Conservation (phyloP, 2,329 filamentous ascomycete genomes). For the Cercospora canescens region DNA sequence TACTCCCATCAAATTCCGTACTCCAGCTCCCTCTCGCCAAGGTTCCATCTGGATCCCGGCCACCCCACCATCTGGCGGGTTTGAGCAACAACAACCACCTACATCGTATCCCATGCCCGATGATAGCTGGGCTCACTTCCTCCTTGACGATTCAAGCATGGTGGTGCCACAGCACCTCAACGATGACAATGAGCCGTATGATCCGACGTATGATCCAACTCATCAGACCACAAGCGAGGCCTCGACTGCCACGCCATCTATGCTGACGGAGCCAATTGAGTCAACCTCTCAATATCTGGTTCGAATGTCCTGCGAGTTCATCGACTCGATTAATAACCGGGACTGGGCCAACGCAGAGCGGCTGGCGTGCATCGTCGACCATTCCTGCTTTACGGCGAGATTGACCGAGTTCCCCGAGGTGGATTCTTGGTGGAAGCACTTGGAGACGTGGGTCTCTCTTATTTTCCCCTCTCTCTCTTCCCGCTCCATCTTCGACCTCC, state of each 20-base stretch:
- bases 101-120: background rate
- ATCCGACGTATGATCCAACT: background rate
- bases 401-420: slow-evolving; percentile 9
- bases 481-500: background rate
- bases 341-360: slow-evolving; percentile 8
- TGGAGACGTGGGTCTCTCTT: slow-evolving; percentile 8
- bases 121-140: background rate
- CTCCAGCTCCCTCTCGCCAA: slow-evolving; percentile 6
- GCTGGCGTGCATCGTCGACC: slow-evolving; percentile 11
- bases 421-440: slow-evolving; percentile 10
- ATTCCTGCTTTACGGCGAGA: slow-evolving; percentile 7
- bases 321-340: slow-evolving; percentile 16
- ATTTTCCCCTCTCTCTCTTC: background rate
- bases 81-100: background rate
- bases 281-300: slow-evolving; percentile 5
- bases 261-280: background rate
- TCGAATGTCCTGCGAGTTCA: slow-evolving; percentile 10
- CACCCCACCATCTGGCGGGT: background rate
- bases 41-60: slow-evolving; percentile 10
- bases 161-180: background rate
- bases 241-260: slow-evolving; percentile 9
- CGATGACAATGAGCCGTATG: background rate
- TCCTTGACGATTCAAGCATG: background rate
- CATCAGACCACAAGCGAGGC: slow-evolving; percentile 11
- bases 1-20: slow-evolving; percentile 8